phyloP scores from a whole-genome alignment of 1,284 basidiomycete species.

The Apiotrichum mycotoxinovorans region DNA sequence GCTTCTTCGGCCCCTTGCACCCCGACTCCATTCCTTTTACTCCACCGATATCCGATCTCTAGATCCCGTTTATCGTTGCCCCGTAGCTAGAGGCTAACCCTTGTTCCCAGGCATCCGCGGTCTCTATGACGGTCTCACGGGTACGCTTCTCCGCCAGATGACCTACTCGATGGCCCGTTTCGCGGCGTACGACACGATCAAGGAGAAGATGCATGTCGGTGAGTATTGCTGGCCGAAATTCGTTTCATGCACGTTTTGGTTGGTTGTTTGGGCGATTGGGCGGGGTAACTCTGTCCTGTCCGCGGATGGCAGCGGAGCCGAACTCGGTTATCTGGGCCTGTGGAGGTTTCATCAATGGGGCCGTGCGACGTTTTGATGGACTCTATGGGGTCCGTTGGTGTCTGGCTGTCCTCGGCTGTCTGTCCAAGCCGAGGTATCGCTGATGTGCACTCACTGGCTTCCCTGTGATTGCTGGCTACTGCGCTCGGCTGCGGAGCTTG shows the following conservation, averaged over 20 bases:
- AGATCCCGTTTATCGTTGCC: no score
- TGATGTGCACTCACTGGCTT: no score
- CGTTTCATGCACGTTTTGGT: no score
- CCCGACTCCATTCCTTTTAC: no score
- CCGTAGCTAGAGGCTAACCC: no score
- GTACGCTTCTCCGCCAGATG: constrained; percentile 89
- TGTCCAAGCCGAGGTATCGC: neutral
- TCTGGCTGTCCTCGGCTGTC: neutral
- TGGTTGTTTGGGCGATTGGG: no score
- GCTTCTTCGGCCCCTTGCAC: no score
- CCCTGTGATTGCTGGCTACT: no score
- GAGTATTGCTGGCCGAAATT: constrained; percentile 10
- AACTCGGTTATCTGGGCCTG: neutral
- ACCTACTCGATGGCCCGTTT: constrained; percentile 88
- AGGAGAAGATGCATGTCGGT: constrained; percentile 69
- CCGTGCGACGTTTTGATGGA: neutral
- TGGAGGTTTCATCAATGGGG: neutral
- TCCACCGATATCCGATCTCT: no score
- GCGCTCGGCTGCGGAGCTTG: neutral
- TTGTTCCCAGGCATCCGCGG: constrained; percentile 70
- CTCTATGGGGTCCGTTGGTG: neutral
- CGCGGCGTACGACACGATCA: constrained; percentile 88
- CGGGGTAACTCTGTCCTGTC: no score
- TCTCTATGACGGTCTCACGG: constrained; percentile 79
- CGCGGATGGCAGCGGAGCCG: neutral